Evolutionary conservation across 129 eudicot species (phyloP).

Genomic region (Smallanthus sonchifolius): DNA sequence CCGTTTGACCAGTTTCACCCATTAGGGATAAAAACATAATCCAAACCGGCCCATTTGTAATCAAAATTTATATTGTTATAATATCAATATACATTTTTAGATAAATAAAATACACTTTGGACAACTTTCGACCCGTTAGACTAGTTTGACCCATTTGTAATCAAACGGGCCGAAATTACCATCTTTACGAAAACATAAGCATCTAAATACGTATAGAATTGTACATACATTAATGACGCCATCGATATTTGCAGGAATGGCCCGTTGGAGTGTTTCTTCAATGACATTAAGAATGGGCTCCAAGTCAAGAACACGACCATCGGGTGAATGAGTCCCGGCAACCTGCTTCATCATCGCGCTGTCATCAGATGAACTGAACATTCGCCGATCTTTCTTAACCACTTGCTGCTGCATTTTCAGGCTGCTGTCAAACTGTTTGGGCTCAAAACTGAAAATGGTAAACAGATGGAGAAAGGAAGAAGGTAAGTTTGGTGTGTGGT

Average conservation of each 20-base stretch:
- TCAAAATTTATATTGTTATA: too few relatives aligned
- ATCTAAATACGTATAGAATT: background rate
- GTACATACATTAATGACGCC: slow-evolving; percentile 44
- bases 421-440: slow-evolving; percentile 29
- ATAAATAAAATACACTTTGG: background rate
- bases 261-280: slow-evolving; percentile 51
- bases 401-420: slow-evolving; percentile 36
- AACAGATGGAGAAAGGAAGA: background rate
- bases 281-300: slow-evolving; percentile 49
- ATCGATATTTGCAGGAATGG: slow-evolving; percentile 40
- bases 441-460: slow-evolving; percentile 23
- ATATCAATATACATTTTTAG: background rate
- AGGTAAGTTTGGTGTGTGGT: slow-evolving; percentile 26
- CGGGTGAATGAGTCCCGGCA: slow-evolving; percentile 66
- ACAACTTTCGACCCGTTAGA: background rate
- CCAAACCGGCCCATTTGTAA: too few relatives aligned
- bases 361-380: slow-evolving; percentile 77
- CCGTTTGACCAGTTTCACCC: too few relatives aligned
- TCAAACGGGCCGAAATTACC: background rate
- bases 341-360: slow-evolving; percentile 69
- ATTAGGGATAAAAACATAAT: too few relatives aligned
- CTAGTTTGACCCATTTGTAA: background rate
- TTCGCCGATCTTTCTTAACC: slow-evolving; percentile 45
- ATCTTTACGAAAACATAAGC: background rate
- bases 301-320: slow-evolving; percentile 58